These are phyloP conservation scores for Pichia sp. DNA, from an alignment of 1,139 yeast genomes.

Conservation along the genomic window DNA sequence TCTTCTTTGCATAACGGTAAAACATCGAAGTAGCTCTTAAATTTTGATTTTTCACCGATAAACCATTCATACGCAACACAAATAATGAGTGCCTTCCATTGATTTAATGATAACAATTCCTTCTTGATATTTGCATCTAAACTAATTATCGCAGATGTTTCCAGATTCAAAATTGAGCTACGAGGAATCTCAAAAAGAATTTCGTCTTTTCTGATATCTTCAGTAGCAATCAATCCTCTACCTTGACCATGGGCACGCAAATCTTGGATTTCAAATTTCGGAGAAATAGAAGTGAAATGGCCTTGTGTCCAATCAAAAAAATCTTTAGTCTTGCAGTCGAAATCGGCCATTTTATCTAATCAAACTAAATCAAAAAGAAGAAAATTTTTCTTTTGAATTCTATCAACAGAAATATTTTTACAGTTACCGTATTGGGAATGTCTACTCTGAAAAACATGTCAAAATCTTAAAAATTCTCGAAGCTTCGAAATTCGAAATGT, in stretches of 20 bases:
- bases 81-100: conserved; percentile 75
- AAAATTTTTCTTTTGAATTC: neutral
- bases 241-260: conserved; percentile 57
- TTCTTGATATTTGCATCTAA: conserved; percentile 30
- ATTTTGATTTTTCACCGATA: conserved; percentile 38
- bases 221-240: conserved; percentile 63
- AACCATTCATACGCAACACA: conserved; percentile 53
- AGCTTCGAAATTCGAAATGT: no score
- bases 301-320: conserved; percentile 48
- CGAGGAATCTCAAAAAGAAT: conserved; percentile 65
- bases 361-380: neutral
- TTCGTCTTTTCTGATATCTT: conserved; percentile 52
- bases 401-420: no score
- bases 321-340: conserved; percentile 29
- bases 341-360: conserved; percentile 10
- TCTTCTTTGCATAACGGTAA: conserved; percentile 40
- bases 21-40: conserved; percentile 65
- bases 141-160: conserved; percentile 40
- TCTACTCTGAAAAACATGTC: no score
- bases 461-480: neutral
- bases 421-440: no score
- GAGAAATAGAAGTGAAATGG: conserved; percentile 40
- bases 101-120: conserved; percentile 38
- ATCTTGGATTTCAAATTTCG: conserved; percentile 54
- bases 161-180: conserved; percentile 44